Percentiles rank a stretch among this genome's conserved stretches.
phyloP scores from a whole-genome alignment of 192 early-diverging fungal genomes.

The Cetraspora pellucida region DNA sequence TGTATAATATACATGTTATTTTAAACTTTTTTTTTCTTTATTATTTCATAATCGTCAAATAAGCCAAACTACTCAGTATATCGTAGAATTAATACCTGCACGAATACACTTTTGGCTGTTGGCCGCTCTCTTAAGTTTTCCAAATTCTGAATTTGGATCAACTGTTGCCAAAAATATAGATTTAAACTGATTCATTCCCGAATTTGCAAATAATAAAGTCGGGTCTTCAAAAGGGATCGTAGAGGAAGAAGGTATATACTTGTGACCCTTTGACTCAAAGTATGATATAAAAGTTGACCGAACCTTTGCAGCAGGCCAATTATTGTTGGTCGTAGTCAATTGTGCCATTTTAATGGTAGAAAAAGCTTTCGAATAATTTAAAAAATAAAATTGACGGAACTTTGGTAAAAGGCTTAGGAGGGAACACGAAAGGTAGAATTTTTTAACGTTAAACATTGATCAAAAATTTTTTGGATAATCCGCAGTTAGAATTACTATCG shows the following conservation, averaged over 20 bases:
- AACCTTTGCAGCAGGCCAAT: slow-evolving; percentile 80
- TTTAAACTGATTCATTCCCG: slow-evolving; percentile 98
- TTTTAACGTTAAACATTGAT: no score
- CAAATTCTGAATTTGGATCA: slow-evolving; percentile 90
- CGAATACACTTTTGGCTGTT: slow-evolving; percentile 99
- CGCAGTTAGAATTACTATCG: no score
- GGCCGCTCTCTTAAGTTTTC: slow-evolving; percentile 86
- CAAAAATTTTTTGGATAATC: no score
- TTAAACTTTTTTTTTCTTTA: not conserved
- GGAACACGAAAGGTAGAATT: no score
- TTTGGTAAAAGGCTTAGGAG: no score
- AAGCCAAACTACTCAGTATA: not conserved
- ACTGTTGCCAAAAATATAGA: slow-evolving; percentile 95
- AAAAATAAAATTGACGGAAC: no score
- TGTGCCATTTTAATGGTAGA: not conserved
- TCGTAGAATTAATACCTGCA: slow-evolving; percentile 69
- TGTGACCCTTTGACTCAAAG: slow-evolving; percentile 76
- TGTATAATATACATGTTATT: not conserved
- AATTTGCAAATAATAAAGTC: slow-evolving; percentile 94
- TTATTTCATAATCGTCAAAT: no score
- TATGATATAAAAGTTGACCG: slow-evolving; percentile 88
- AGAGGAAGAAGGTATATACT: slow-evolving; percentile 82
- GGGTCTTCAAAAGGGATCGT: slow-evolving; percentile 96
- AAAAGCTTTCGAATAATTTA: slow-evolving; percentile 1
- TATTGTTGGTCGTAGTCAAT: not conserved